Evolutionary conservation across 2,329 filamentous ascomycete genomes (phyloP), one percentile per base, ranked within the genome.

Genomic region (Exophiala alcalophila): DNA sequence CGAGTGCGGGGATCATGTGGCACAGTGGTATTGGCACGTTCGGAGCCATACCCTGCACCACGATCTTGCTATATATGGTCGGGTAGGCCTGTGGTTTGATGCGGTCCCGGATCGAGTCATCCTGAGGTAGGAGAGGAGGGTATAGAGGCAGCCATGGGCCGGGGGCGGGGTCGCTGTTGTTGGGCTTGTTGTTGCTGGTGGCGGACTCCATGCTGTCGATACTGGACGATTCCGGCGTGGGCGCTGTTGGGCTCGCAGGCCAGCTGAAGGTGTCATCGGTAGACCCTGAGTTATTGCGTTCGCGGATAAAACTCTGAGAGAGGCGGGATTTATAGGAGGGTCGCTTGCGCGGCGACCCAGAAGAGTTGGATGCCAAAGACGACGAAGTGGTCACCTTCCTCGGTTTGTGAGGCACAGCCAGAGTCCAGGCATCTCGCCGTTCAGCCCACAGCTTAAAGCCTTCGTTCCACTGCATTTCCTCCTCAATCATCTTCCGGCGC

Each of bases 51-150:
- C 75, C 78, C 58, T 91, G 83, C 1, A 89, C 64, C 28, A 96
- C 81, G 36, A 95, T 84, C 66, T 95, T 95, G 60, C 85, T 84
- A 70, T 94, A 96, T 43, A 97, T 86, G 32, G 84, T 85, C 0
- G 81, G 70, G 64, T 96, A 94, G 41, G 84, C 76, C 11, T 76
- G 67, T 0, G 86, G 80, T 0, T 74, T 82, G 57, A 96, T 92
- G 21, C 81, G 83, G 20, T 81, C 76, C 42, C 90, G 84, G 63
- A 95, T 81, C 0, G 83, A 76, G 59, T 94, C 90, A 32, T 76
- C 73, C 1, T 78, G 69, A 4, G 88, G 84, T 4, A 96, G 72
- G 4, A 94, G 68, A 1, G 86, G 84, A 4, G 79, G 76, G 0
- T 83, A 79, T 35, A 94, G 65, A 0, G 90, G 90, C 3, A 95